These are phyloP conservation scores for Craspedostauros australis DNA, from an alignment of 108 stramenopile genomes.

Conservation along the genomic window DNA sequence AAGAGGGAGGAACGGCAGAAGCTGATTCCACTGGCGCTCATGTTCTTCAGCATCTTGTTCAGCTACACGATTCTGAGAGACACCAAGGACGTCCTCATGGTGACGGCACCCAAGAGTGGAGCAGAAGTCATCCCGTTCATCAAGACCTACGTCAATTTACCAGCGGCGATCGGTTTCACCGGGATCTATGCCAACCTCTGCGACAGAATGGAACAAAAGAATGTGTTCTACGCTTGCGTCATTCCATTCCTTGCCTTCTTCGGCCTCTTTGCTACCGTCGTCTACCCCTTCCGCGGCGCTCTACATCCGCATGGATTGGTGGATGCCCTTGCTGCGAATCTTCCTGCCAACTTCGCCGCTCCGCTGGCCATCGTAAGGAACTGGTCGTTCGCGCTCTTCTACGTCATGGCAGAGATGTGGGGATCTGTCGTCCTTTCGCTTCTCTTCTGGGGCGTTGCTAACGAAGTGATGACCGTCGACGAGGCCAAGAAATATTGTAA, in stretches of 20 bases:
- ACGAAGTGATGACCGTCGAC: conserved; percentile 94
- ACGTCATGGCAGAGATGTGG: conserved; percentile 99
- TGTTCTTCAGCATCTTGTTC: conserved; percentile 98
- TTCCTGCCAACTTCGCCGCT: conserved; percentile 77
- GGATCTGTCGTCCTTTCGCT: conserved; percentile 92
- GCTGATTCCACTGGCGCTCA: conserved; percentile 83
- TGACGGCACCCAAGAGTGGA: conserved; percentile 83
- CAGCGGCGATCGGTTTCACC: conserved; percentile 84
- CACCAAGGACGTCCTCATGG: conserved; percentile 92
- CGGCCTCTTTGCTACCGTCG: conserved; percentile 71
- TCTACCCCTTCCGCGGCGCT: conserved; percentile 77
- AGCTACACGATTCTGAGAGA: conserved; percentile 97
- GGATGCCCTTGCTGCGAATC: conserved; percentile 48
- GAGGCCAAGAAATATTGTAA: conserved; percentile 95
- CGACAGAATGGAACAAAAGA: conserved; percentile 79
- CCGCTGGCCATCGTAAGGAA: conserved; percentile 84
- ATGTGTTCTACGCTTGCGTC: conserved; percentile 87
- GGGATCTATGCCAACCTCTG: conserved; percentile 81
- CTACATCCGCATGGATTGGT: conserved; percentile 90
- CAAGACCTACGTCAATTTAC: conserved; percentile 95
- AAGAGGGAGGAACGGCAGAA: conserved; percentile 85
- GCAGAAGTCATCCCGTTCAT: conserved; percentile 97
- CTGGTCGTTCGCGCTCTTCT: conserved; percentile 96
- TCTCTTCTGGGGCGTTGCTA: conserved; percentile 98
- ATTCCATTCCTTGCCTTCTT: conserved; percentile 92